These are phyloP conservation scores for Leccinum griseonigrum DNA, from an alignment of 1,284 basidiomycete species.

Conservation along the genomic window DNA sequence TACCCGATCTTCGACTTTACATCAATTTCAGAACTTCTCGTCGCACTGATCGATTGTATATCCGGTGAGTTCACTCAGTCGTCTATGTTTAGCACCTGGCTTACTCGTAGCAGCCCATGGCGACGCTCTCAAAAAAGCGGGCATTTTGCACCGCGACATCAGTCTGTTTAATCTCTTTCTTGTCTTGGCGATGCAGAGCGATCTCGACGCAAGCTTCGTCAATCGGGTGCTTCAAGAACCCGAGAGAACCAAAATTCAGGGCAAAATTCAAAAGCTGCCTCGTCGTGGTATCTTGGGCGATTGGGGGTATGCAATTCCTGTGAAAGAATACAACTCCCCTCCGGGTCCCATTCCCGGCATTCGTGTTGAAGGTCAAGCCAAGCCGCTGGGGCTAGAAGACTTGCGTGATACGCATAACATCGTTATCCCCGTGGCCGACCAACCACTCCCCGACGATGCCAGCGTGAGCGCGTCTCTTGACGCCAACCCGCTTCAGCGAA, in stretches of 20 bases:
- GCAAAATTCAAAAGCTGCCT: not conserved
- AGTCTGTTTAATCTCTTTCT: constrained; percentile 10
- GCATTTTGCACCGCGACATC: constrained; percentile 2
- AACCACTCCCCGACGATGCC: not conserved
- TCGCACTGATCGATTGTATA: too few species aligned
- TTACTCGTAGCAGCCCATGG: not conserved
- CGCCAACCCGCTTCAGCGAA: not conserved
- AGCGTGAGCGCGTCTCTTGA: not conserved
- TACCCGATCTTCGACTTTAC: too few species aligned
- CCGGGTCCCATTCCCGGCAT: not conserved
- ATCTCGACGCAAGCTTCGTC: not conserved
- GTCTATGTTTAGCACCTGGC: not conserved
- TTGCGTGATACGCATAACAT: not conserved
- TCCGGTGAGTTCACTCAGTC: not conserved
- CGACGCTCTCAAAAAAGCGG: not conserved
- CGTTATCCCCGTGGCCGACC: not conserved
- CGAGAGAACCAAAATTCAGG: not conserved
- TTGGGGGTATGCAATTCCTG: constrained; percentile 3
- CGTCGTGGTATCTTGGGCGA: constrained; percentile 1
- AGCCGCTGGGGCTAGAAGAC: not conserved
- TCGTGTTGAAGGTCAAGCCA: not conserved
- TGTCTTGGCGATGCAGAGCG: not conserved
- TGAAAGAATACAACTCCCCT: too few species aligned
- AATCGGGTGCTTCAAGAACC: not conserved
- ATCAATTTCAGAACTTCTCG: too few species aligned